Conservation (phyloP, 441 rosid species). For the Gossypium gossypioides region DNA sequence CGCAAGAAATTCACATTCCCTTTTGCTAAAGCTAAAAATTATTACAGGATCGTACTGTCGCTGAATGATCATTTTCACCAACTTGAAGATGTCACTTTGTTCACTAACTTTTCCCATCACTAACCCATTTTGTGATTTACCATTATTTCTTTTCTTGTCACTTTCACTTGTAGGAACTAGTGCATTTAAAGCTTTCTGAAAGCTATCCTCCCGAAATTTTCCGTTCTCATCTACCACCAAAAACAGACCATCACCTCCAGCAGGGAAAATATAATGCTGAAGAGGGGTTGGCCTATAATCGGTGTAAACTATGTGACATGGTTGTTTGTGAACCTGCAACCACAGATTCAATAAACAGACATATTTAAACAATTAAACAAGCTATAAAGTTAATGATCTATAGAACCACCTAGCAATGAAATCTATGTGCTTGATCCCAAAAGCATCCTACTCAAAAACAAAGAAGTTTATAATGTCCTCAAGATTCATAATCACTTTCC, state of each 20-base stretch:
- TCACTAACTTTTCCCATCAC: conserved; percentile 70
- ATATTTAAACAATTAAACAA: conserved; percentile 8
- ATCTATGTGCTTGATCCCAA: background rate
- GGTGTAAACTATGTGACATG: conserved; percentile 97
- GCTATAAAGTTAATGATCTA: background rate
- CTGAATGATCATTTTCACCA: conserved; percentile 92
- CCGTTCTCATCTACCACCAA: conserved; percentile 89
- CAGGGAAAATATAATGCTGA: conserved; percentile 89
- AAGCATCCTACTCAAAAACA: background rate
- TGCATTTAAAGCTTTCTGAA: conserved; percentile 89
- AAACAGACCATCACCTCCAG: conserved; percentile 86
- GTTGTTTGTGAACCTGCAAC: conserved; percentile 80
- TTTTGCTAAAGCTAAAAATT: conserved; percentile 93
- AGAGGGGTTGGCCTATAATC: conserved; percentile 99
- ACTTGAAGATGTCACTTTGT: conserved; percentile 91
- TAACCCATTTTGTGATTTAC: conserved; percentile 67
- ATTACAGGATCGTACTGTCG: conserved; percentile 95
- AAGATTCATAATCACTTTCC: background rate
- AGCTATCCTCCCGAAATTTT: conserved; percentile 86
- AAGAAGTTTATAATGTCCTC: background rate
- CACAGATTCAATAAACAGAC: conserved; percentile 14
- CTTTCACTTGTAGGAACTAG: conserved; percentile 61
- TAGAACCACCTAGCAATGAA: background rate
- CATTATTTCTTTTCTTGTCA: conserved; percentile 67
- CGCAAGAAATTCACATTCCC: conserved; percentile 93